Evolutionary conservation across 2,329 filamentous ascomycete species (phyloP), one percentile per base, ranked within the genome.

Genomic region (Aspergillus sp.): DNA sequence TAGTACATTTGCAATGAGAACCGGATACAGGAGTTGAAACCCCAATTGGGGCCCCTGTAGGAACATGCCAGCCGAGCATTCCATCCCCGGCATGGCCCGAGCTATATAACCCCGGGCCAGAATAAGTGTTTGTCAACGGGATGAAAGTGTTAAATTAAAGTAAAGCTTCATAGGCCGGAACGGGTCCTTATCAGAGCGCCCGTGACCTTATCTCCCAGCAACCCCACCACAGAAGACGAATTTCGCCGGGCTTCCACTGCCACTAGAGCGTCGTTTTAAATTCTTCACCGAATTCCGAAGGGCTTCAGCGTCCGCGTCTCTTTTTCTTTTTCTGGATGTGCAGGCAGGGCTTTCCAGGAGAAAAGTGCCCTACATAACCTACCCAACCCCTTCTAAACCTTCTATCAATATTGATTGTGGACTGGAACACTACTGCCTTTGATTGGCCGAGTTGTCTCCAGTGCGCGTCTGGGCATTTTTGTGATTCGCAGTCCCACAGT

Each of bases 401-500:
- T 4, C 41, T 20, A 19, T 15, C 51, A 22, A 22, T 7, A 46
- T 20, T 7, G 22, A 40, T 34, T 49, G 48, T 44, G 20, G 40
- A 22, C 34, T 42, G 27, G 24, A 37, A 34, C 22, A 22, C 22
- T 12, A 41, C 44, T 24, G 8, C 45, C 17, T 13, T 51, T 61
- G 61, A 62, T 61, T 61, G 60, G 58, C 44, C 50, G 13, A 51
- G 15, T 54, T 51, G 47, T 22, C 54, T 52, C 51, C 46, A 47
- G 47, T 47, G 54, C 57, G 48, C 33, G 42, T 40, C 34, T 49
- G 42, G 33, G 53, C 45, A 51, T 27, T 20, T 51, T 51, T 48
- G 27, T 61, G 52, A 63, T 60, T 62, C 51, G 57, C 54, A 55
- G 51, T 54, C 59, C 56, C 62, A 57, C 59, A 42, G 42, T 40